Evolutionary conservation across 352 stramenopile genomes (phyloP), one percentile per base, ranked within the genome.

Genomic region (Bremia lactucae): DNA sequence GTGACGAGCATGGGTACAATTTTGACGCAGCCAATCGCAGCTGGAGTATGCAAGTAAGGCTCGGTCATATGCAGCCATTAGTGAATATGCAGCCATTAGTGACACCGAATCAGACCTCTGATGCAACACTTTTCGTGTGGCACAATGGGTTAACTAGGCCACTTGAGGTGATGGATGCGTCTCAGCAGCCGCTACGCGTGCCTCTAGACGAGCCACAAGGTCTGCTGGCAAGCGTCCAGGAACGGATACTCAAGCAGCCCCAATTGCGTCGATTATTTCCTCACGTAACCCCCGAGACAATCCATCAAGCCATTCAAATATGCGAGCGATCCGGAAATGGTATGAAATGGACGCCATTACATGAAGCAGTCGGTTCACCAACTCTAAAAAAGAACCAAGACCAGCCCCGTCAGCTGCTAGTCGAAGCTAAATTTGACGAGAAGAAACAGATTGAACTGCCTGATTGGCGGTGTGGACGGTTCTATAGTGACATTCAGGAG

Each of bases 391-490:
- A n/a, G n/a, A n/a, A 49, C 31, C 49, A 58, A 13, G 68, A 68
- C 28, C 52, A 66, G 7, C 71, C 60, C 31, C 43, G 55, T 23
- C 42, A 75, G 9, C 41, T 87, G 33, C 62, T 87, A 5, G 36
- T 87, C 4, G 75, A 87, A 45, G 49, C 31, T 3, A 65, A 42
- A 4, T 80, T 68, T 31, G 23, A 47, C 15, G 36, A 13, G 28
- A 25, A 0, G 11, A 20, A 4, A 1, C 13, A 15, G 0, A 42
- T 23, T 5, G 25, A 55, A 14, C 9, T 47, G 9, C 39, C 15
- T 13, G 71, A 83, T 49, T 81, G 65, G 68, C 62, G 68, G 2
- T 46, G 57, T 36, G 59, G 62, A 0, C 62, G 52, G 19, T 88
- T 83, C 36, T 82, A 67, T 38, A 88, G 50, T 48, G 44, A 64